These are phyloP conservation scores for Colletotrichum paranaense DNA, from an alignment of 2,329 filamentous ascomycete genomes.

Conservation along the genomic window DNA sequence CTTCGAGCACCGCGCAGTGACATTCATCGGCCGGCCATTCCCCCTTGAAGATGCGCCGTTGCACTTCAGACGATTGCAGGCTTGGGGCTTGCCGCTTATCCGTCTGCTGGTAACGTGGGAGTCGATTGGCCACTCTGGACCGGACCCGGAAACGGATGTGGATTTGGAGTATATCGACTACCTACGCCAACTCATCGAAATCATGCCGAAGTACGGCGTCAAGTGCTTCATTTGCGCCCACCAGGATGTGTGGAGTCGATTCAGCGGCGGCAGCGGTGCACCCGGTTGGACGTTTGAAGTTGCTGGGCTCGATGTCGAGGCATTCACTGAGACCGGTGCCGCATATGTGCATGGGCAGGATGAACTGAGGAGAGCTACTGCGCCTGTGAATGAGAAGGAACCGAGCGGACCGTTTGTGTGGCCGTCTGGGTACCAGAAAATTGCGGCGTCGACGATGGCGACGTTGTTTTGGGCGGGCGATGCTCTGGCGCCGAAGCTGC, in stretches of 20 bases:
- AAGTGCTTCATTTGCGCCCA: slow-evolving; percentile 56
- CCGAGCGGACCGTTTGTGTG: slow-evolving; percentile 50
- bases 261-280: slow-evolving; percentile 54
- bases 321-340: slow-evolving; percentile 41
- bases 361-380: slow-evolving; percentile 42
- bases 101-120: slow-evolving; percentile 57
- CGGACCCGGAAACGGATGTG: slow-evolving; percentile 45
- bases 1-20: slow-evolving; percentile 52
- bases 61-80: slow-evolving; percentile 50
- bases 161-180: slow-evolving; percentile 54
- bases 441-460: slow-evolving; percentile 47
- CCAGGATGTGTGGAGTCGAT: slow-evolving; percentile 56
- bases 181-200: slow-evolving; percentile 47
- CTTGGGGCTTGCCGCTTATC: slow-evolving; percentile 52
- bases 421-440: slow-evolving; percentile 51
- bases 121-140: slow-evolving; percentile 48
- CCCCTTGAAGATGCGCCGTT: slow-evolving; percentile 50
- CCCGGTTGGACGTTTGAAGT: slow-evolving; percentile 55
- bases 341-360: slow-evolving; percentile 51
- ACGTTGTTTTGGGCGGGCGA: slow-evolving; percentile 44
- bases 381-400: slow-evolving; percentile 43
- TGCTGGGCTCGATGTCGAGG: slow-evolving; percentile 51
- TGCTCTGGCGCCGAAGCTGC: slow-evolving; percentile 39
- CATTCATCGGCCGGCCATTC: slow-evolving; percentile 52
- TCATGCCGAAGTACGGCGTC: slow-evolving; percentile 52